A percentile compares a stretch with the other conserved stretches of the same genome.
phyloP scores from a whole-genome alignment of 2,329 filamentous ascomycete species.

The Xylariomycetidae sp. region DNA sequence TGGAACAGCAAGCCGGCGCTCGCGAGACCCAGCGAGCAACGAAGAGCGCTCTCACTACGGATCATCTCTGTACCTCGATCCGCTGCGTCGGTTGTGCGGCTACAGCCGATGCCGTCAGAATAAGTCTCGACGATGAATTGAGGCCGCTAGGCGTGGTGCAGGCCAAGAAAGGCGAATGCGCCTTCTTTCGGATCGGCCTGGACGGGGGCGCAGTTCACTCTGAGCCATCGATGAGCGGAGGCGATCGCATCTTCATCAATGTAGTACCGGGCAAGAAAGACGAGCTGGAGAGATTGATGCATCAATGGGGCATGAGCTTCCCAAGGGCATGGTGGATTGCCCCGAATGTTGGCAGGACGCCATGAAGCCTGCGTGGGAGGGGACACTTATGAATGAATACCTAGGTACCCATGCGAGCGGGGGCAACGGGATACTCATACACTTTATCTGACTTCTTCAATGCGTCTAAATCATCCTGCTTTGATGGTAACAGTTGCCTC shows the following conservation, averaged over 20 bases:
- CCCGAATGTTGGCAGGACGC: slow-evolving; percentile 1
- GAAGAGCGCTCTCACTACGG: slow-evolving; percentile 19
- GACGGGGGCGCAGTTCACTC: slow-evolving; percentile 38
- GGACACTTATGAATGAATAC: too few species aligned
- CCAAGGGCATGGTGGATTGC: slow-evolving; percentile 31
- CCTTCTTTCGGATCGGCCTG: slow-evolving; percentile 38
- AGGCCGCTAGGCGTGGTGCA: slow-evolving; percentile 14
- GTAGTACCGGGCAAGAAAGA: slow-evolving; percentile 31
- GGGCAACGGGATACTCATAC: too few species aligned
- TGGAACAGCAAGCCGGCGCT: slow-evolving; percentile 25
- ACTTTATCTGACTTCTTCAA: too few species aligned
- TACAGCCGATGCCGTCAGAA: slow-evolving; percentile 34
- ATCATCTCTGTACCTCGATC: slow-evolving; percentile 37
- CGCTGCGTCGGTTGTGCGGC: slow-evolving; percentile 40
- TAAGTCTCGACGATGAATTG: slow-evolving; percentile 27
- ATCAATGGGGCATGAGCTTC: slow-evolving; percentile 34
- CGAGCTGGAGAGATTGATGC: slow-evolving; percentile 27
- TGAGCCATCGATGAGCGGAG: slow-evolving; percentile 30
- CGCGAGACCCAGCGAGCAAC: slow-evolving; percentile 26
- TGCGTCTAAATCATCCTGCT: background rate
- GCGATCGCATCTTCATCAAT: slow-evolving; percentile 32
- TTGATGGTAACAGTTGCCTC: slow-evolving; percentile 16
- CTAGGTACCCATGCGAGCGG: too few species aligned
- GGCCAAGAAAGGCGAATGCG: slow-evolving; percentile 27
- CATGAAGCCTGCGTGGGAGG: too few species aligned